Percentiles rank a stretch among this genome's conserved stretches.
Evolutionary conservation across 495 filamentous ascomycete genomes (phyloP).

Genomic region (Penicillium psychrofluorescens): DNA sequence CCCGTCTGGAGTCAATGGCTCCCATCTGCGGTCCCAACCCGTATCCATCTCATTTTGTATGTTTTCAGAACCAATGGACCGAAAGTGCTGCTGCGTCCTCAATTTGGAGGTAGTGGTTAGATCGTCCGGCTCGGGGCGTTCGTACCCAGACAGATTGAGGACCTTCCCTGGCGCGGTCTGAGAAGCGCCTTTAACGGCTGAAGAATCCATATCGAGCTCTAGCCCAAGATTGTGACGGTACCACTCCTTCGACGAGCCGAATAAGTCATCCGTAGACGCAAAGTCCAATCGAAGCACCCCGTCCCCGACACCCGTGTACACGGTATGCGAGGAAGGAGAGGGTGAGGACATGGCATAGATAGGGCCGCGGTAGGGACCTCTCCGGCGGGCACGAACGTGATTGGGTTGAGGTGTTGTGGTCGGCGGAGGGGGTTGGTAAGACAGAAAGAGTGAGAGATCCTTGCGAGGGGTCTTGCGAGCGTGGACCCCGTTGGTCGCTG

Average conservation of each 20-base stretch:
- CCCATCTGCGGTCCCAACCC: conserved; percentile 37
- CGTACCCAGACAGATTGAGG: conserved; percentile 33
- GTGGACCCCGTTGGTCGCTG: not conserved
- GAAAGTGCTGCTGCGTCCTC: conserved; percentile 27
- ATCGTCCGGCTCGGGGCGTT: conserved; percentile 27
- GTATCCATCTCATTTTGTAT: conserved; percentile 12
- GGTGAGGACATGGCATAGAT: conserved; percentile 55
- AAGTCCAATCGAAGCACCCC: conserved; percentile 48
- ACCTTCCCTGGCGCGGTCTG: conserved; percentile 1
- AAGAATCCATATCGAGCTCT: conserved; percentile 2
- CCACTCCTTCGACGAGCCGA: conserved; percentile 24
- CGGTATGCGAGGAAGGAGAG: conserved; percentile 43
- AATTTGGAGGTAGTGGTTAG: conserved; percentile 27
- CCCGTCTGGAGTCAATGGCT: conserved; percentile 17
- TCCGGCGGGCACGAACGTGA: conserved; percentile 5
- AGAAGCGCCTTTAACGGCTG: not conserved
- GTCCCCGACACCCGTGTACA: conserved; percentile 52
- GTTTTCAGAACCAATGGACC: conserved; percentile 9
- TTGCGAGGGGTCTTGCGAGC: conserved; percentile 12
- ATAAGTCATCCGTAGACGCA: conserved; percentile 38
- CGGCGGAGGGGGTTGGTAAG: conserved; percentile 12
- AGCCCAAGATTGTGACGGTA: conserved; percentile 24
- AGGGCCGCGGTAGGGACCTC: conserved; percentile 31
- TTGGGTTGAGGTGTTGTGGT: conserved; percentile 1
- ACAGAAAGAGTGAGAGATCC: conserved; percentile 36